Evolutionary conservation across 2,329 filamentous ascomycete genomes (phyloP), one percentile per base, ranked within the genome.

Genomic region (Epichloe glyceriae): DNA sequence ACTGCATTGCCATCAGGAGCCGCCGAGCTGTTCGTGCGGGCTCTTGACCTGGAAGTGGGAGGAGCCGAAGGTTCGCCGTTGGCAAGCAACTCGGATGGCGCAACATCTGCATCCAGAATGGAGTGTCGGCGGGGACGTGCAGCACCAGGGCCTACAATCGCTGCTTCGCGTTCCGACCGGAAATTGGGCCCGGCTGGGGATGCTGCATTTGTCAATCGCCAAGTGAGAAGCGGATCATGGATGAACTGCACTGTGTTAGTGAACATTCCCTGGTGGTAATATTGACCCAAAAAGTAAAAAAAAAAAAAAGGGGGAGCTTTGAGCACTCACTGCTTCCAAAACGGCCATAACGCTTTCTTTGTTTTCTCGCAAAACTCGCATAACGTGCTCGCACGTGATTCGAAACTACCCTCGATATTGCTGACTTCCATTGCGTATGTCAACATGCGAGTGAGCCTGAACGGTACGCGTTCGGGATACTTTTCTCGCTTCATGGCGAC

Each of bases 401-500:
- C 94, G 83, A 95, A 99, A 69, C 88, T 95, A 60, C 93, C 93
- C 68, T 98, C 93, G 58, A 98, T 98, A 64, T 99, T 99, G 77
- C 90, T 96, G 51, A 98, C 93, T 71, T 99, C 93, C 93, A 99
- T 98, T 20, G 94, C 94, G 64, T 96, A 98, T 0, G 94, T 99
- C 69, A 98, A 80, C 93, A 99, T 99, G 58, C 93, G 82, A 2
- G 93, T 99, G 46, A 99, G 75, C 52, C 94, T 85, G 86, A 99
- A 99, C 0, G 93, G 94, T 52, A 98, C 93, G 49, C 91, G 78
- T 69, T 99, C 93, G 0, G 93, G 93, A 64, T 96, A 99, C 67
- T 98, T 98, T 69, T 99, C 94, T 58, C 94, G 86, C 72, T 98
- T 94, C 90, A 96, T 98, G 26, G 94, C 93, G 49, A 98, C 88